Percentiles rank a stretch among this genome's conserved stretches.
phyloP scores from a whole-genome alignment of 177 flowering plant genomes.

The Vitis hybrid region DNA sequence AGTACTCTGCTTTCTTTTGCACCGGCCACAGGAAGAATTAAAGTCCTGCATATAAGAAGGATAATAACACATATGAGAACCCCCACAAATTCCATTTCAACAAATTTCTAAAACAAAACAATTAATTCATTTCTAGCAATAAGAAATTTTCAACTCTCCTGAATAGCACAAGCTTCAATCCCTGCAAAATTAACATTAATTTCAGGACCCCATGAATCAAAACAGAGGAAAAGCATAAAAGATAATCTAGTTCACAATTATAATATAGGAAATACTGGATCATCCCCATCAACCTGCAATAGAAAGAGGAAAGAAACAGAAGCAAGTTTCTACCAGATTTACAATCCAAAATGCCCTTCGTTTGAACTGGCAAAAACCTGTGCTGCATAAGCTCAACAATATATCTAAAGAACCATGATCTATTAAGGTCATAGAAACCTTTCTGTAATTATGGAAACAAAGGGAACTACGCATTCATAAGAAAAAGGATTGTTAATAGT shows the following conservation, averaged over 20 bases:
- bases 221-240: slow-evolving; percentile 1
- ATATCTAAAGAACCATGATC: neutral
- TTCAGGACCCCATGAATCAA: slow-evolving; percentile 31
- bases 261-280: neutral
- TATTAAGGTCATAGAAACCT: neutral
- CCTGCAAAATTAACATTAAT: slow-evolving; percentile 46
- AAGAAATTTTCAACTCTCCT: slow-evolving; percentile 29
- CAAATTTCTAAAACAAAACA: neutral
- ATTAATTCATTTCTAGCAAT: slow-evolving; percentile 6
- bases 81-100: neutral
- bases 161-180: slow-evolving; percentile 25
- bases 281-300: slow-evolving; percentile 23
- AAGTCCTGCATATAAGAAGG: slow-evolving; percentile 7
- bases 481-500: neutral
- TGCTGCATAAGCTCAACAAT: slow-evolving; percentile 14
- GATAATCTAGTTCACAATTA: neutral
- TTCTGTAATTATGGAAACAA: neutral
- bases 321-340: slow-evolving; percentile 17
- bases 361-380: slow-evolving; percentile 29
- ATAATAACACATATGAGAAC: slow-evolving; percentile 7
- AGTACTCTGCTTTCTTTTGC: neutral
- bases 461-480: neutral
- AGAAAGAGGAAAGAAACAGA: slow-evolving; percentile 2
- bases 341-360: slow-evolving; percentile 25
- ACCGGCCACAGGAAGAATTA: neutral